phyloP scores from a whole-genome alignment of 306 rosid species.

The Geum urbanum region DNA sequence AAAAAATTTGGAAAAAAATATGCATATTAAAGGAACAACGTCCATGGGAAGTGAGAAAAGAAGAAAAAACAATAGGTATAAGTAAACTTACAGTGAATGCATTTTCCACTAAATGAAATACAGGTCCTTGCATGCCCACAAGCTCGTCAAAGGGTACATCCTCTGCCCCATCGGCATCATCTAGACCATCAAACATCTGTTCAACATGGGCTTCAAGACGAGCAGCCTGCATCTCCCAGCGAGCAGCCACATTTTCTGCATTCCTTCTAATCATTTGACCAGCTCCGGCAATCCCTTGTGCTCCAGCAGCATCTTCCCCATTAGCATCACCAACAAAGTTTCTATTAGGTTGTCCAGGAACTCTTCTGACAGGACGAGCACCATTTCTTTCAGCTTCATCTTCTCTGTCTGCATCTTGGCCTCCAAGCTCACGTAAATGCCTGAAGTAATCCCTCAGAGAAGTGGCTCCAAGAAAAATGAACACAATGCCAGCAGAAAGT shows the following conservation, averaged over 20 bases:
- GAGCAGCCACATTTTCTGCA: conserved; percentile 95
- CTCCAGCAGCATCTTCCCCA: conserved; percentile 85
- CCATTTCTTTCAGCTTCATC: conserved; percentile 95
- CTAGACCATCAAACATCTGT: conserved; percentile 98
- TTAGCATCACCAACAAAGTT: conserved; percentile 71
- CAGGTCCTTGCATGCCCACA: conserved; percentile 99
- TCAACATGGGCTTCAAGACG: conserved; percentile 99
- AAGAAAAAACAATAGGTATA: too few relatives aligned
- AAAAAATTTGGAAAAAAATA: neutral
- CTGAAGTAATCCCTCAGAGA: conserved; percentile 98
- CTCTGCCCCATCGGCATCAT: conserved; percentile 98
- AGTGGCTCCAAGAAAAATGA: conserved; percentile 94
- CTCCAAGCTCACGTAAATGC: conserved; percentile 96
- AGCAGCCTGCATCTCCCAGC: conserved; percentile 99
- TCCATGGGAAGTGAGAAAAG: too few relatives aligned
- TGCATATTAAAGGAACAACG: too few relatives aligned
- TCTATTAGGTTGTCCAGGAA: conserved; percentile 82
- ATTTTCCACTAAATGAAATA: conserved; percentile 97
- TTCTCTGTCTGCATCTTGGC: conserved; percentile 89
- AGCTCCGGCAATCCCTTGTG: conserved; percentile 82
- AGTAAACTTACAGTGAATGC: conserved; percentile 79
- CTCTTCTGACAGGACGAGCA: conserved; percentile 84
- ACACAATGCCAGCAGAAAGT: conserved; percentile 95
- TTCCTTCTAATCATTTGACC: conserved; percentile 90
- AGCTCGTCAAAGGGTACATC: conserved; percentile 99